Conservation (phyloP, 306 rosid genomes). For the Oxytropis ochrocephala region DNA sequence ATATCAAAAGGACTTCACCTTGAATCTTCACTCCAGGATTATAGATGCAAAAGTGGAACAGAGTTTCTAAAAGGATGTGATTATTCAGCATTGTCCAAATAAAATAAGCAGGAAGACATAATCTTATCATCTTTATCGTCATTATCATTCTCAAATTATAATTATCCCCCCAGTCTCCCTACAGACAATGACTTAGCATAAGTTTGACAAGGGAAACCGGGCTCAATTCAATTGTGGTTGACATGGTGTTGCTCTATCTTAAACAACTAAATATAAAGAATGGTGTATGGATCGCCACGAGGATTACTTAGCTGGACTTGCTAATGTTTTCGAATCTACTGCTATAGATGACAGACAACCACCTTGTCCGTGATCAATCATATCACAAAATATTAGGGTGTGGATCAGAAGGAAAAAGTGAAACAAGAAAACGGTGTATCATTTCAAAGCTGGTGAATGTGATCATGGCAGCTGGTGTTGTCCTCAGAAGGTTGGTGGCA, state of each 20-base stretch:
- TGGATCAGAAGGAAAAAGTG: slow-evolving; percentile 54
- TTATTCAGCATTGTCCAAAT: slow-evolving; percentile 9
- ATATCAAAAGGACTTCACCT: neutral
- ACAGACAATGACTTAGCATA: slow-evolving; percentile 15
- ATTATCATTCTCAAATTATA: slow-evolving; percentile 35
- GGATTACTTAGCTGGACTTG: slow-evolving; percentile 14
- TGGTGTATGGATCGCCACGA: slow-evolving; percentile 16
- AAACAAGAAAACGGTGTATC: slow-evolving; percentile 83
- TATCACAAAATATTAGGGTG: slow-evolving; percentile 54
- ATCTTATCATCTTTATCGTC: slow-evolving; percentile 31
- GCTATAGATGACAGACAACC: slow-evolving; percentile 3
- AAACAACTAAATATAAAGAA: slow-evolving; percentile 20
- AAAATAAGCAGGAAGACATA: neutral
- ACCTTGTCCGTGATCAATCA: slow-evolving; percentile 19
- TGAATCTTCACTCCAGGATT: neutral
- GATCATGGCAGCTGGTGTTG: slow-evolving; percentile 85
- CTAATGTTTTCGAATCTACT: neutral
- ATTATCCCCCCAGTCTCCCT: slow-evolving; percentile 23
- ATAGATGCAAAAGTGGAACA: neutral
- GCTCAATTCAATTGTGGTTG: slow-evolving; percentile 17
- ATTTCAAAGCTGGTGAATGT: slow-evolving; percentile 91
- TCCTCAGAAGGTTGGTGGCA: slow-evolving; percentile 75
- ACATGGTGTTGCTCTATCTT: slow-evolving; percentile 25
- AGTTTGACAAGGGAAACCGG: slow-evolving; percentile 24
- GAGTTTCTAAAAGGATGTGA: neutral